Base-by-base conservation (phyloP, 2,329 filamentous ascomycete species). In the Monilinia aucupariae region DNA sequence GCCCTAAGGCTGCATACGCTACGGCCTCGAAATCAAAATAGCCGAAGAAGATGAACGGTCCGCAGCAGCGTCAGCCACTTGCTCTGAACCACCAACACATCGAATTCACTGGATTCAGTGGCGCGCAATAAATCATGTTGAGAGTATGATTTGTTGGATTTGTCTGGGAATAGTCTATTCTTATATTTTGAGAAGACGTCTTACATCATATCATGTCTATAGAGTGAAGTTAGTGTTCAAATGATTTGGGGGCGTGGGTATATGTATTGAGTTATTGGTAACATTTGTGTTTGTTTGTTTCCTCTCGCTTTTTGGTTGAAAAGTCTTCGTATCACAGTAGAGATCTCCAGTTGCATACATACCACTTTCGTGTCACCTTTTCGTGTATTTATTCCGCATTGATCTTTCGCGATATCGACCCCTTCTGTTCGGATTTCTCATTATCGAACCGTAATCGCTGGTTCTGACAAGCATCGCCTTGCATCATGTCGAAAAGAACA, bases 401-500 rank as follows among this genome's bases (percentile, higher is more conserved):
- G 12, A 30, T 20, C 25, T 25, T 41, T 34, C 7, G 30, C 34
- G 30, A 47, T 58, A 25, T 8, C 25, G 30, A 47, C 5, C n/a
- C 5, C 48, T 17, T 25, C 8, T 32, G 25, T 25, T 27, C 20
- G 8, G 22, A 25, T 32, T 34, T 7, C 13, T 58, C 20, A 17
- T 5, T 30, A 25, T 56, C 27, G 30, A 22, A 5, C 20, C 0
- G 32, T 22, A 10, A 12, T 25, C 12, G 34, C n/a, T 45, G 32
- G n/a, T 47, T 32, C n/a, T 56, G n/a, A 22, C 32, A 49, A 39
- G 7, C 13, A n/a, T 32, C 12, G n/a, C 27, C 47, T 20, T 15
- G 30, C n/a, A 49, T 25, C 3, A 72, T 72, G 71, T 71, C 70
- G 58, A 72, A 71, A 66, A 62, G 70, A 67, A 85, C 82, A 20